Evolutionary conservation across 805 yeast species (phyloP), one percentile per base, ranked within the genome.

Genomic region (Candida broadrunensis): DNA sequence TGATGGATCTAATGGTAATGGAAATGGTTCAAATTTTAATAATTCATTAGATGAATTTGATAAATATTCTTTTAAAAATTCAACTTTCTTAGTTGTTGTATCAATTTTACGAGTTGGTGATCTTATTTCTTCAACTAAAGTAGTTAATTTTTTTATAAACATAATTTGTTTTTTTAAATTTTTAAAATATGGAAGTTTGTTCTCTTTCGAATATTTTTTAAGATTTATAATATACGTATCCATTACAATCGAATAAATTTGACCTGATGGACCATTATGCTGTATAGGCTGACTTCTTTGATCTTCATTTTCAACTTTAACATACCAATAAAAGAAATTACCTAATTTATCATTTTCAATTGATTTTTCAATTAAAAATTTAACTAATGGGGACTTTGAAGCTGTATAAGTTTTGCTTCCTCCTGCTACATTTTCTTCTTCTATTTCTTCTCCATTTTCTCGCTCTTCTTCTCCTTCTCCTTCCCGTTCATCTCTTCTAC

Each of bases 271-370:
- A 13, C 4, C 4, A 7, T 14, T 16, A 20, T 42, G 45, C 20
- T 26, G 27, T 27, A 43, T 35, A 9, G 51, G 40, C 9, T 41
- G 40, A 41, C 47, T 48, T 8, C 67, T 45, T 44, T 69, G 72
- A 42, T 87, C 96, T 52, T 84, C 88, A 23, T 84, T 77, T 54
- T 91, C 97, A 2, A 95, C 96, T 48, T 82, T 83, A 37, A 93
- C 75, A 56, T 84, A 88, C 98, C 99, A 93, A 60, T 88, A 90
- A 45, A 95, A 80, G 55, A 77, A 88, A 55, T 83, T 89, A 0
- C 96, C 93, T 31, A 95, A 67, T 15, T 76, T 68, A 16, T 77
- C 75, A 55, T 84, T 85, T 15, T 75, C 66, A 1, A 82, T 68
- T 0, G 96, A 81, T 35, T 91, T 72, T 20, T 80, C 80, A 32